phyloP scores from a whole-genome alignment of 139 green algal species.

The Axilococcus clingmanii region DNA sequence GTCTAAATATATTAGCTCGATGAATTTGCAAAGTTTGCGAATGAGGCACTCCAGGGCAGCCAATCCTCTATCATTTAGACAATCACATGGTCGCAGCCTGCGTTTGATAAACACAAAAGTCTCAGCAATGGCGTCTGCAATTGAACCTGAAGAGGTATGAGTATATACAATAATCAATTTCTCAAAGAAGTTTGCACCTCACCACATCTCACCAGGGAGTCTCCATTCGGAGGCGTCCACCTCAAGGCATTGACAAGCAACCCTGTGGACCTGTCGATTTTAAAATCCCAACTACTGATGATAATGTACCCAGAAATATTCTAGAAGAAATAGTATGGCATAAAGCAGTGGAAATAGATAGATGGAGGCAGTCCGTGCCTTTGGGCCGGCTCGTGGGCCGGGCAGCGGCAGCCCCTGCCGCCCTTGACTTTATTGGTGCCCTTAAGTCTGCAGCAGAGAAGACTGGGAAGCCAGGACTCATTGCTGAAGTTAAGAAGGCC shows the following conservation, averaged over 20 bases:
- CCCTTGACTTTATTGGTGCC: slow-evolving; percentile 86
- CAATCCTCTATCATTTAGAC: too few species aligned
- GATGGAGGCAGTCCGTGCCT: slow-evolving; percentile 37
- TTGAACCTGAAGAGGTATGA: too few species aligned
- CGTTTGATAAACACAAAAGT: too few species aligned
- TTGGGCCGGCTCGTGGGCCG: slow-evolving; percentile 37
- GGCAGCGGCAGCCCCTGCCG: slow-evolving; percentile 33
- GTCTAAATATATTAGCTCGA: too few species aligned
- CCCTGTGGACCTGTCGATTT: slow-evolving; percentile 60
- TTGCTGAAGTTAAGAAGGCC: slow-evolving; percentile 96
- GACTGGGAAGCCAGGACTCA: slow-evolving; percentile 82
- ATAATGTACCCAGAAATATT: slow-evolving; percentile 91
- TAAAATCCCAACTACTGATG: slow-evolving; percentile 54
- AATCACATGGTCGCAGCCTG: too few species aligned
- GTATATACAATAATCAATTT: too few species aligned
- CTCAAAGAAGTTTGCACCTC: too few species aligned
- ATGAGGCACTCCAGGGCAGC: too few species aligned
- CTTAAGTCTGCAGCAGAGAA: slow-evolving; percentile 24
- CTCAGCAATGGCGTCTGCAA: too few species aligned
- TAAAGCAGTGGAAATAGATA: slow-evolving; percentile 77
- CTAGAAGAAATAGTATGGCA: slow-evolving; percentile 99
- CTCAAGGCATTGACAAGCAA: slow-evolving; percentile 52
- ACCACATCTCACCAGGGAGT: slow-evolving; percentile 39
- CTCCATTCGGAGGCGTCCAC: slow-evolving; percentile 62
- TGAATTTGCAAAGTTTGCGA: too few species aligned